Evolutionary conservation across 371 early-diverging fungal species (phyloP).

Genomic region (Syncephalastrum monosporum): DNA sequence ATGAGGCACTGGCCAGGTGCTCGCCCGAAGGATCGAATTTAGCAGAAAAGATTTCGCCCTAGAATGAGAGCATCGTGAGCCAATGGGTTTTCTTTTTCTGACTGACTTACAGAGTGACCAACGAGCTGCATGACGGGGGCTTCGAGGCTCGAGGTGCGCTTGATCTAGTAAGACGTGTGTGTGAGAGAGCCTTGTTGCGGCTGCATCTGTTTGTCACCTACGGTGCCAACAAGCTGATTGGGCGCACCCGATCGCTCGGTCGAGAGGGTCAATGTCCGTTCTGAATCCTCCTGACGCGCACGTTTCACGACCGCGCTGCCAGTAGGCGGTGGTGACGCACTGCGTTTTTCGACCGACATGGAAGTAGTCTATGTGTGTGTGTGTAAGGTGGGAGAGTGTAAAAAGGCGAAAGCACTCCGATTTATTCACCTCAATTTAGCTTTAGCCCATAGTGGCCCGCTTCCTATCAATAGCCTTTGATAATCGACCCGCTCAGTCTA

Average conservation of each 20-base stretch:
- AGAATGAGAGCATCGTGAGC: constrained; percentile 19
- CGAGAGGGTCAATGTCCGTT: constrained; percentile 48
- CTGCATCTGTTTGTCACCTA: constrained; percentile 27
- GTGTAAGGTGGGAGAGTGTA: no score
- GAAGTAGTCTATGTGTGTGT: no score
- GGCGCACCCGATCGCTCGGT: constrained; percentile 51
- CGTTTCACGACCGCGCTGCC: constrained; percentile 59
- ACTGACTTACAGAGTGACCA: constrained; percentile 65
- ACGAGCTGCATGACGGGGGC: constrained; percentile 88
- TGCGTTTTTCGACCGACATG: constrained; percentile 48
- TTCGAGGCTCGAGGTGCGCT: constrained; percentile 82
- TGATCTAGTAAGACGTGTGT: constrained; percentile 46
- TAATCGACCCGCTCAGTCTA: no score
- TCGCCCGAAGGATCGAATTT: constrained; percentile 86
- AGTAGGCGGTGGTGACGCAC: constrained; percentile 37
- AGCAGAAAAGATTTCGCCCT: constrained; percentile 84
- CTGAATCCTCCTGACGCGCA: constrained; percentile 40
- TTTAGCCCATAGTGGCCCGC: no score
- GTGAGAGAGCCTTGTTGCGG: neutral
- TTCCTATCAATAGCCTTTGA: no score
- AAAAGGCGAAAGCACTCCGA: no score
- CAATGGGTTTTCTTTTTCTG: constrained; percentile 1
- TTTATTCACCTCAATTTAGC: no score
- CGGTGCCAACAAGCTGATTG: constrained; percentile 62
- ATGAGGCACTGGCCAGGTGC: constrained; percentile 81